phyloP scores from a whole-genome alignment of 768 basidiomycete species.

The Dioszegia hungarica region DNA sequence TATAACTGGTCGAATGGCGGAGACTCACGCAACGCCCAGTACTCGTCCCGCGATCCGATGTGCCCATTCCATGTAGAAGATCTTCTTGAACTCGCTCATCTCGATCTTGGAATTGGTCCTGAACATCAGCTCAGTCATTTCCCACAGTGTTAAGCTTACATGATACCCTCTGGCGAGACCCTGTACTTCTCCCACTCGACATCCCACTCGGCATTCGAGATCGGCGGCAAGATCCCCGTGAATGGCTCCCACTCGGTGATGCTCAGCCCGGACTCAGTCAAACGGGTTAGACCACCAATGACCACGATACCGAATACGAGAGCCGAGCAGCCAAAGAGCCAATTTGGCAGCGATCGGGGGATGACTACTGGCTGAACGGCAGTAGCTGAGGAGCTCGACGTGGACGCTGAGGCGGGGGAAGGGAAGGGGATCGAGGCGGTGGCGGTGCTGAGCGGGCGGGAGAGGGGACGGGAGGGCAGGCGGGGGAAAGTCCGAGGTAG shows the following conservation, averaged over 20 bases:
- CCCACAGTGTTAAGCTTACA: constrained; percentile 57
- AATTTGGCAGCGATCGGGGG: constrained; percentile 57
- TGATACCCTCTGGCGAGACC: constrained; percentile 86
- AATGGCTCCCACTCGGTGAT: constrained; percentile 98
- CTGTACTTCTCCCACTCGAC: constrained; percentile 87
- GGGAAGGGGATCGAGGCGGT: constrained; percentile 4
- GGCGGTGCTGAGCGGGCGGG: background rate
- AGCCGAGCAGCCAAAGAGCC: constrained; percentile 78
- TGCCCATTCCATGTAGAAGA: constrained; percentile 98
- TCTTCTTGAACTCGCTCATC: constrained; percentile 85
- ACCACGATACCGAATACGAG: constrained; percentile 89
- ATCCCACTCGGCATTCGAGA: constrained; percentile 71
- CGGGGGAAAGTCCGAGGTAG: background rate
- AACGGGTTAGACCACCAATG: constrained; percentile 89
- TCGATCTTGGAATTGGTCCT: constrained; percentile 87
- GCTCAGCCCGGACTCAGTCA: constrained; percentile 94
- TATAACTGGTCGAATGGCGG: constrained; percentile 57
- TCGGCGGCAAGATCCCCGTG: constrained; percentile 79
- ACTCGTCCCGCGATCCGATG: constrained; percentile 89
- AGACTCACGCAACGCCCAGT: constrained; percentile 47
- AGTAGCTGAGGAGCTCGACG: background rate
- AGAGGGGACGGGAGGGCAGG: background rate
- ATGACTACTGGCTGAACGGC: constrained; percentile 6
- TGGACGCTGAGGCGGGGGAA: background rate
- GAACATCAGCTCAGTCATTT: constrained; percentile 12